Conservation (phyloP, 495 filamentous ascomycete genomes). For the Penicillium subrubescens region DNA sequence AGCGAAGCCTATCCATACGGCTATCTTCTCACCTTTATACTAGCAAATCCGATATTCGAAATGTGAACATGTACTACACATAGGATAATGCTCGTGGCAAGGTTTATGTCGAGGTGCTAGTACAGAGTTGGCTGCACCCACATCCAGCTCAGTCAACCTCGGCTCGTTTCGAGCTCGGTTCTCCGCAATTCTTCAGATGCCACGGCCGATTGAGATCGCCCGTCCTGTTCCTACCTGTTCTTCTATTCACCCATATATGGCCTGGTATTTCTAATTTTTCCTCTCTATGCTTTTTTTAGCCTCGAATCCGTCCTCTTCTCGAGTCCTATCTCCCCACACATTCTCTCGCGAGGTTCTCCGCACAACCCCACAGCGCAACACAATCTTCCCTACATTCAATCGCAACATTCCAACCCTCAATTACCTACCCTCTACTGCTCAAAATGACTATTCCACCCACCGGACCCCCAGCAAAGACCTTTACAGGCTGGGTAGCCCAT, state of each 20-base stretch:
- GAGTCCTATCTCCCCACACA: background rate
- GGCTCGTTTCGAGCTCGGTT: conserved; percentile 3
- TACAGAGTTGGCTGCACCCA: too few species aligned
- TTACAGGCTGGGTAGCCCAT: conserved; percentile 81
- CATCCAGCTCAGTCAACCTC: conserved; percentile 1
- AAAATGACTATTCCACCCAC: conserved; percentile 17
- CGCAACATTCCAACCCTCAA: background rate
- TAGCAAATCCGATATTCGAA: too few species aligned
- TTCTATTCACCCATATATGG: background rate
- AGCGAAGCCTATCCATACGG: too few species aligned
- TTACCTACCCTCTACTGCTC: background rate
- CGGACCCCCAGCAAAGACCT: conserved; percentile 45
- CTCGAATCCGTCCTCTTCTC: background rate
- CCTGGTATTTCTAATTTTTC: background rate
- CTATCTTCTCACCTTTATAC: too few species aligned
- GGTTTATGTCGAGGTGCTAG: background rate
- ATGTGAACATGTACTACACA: too few species aligned
- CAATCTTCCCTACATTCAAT: background rate
- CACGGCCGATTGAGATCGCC: background rate
- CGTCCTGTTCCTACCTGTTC: background rate
- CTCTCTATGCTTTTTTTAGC: background rate
- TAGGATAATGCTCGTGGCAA: too few species aligned
- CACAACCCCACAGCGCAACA: background rate
- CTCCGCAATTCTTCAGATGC: conserved; percentile 9
- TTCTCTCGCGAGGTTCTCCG: background rate